These are phyloP conservation scores for Antitrichia curtipendula DNA, from an alignment of 225 moss, liverwort and hornwort genomes.

Conservation along the genomic window DNA sequence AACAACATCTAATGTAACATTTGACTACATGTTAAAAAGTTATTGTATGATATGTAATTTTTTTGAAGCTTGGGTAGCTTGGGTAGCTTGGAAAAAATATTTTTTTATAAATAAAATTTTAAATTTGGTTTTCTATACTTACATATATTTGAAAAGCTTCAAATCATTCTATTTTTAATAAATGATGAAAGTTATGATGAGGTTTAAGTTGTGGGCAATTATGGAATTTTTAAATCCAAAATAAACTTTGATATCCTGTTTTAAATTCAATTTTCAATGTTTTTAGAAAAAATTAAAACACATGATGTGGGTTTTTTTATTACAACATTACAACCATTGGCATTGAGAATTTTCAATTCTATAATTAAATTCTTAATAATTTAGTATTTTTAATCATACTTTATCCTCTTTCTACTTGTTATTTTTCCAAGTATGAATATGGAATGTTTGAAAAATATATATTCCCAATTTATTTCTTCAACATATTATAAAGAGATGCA, in stretches of 20 bases:
- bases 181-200: neutral
- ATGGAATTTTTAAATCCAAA: neutral
- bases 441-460: neutral
- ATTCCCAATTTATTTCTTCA: neutral
- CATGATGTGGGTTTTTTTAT: neutral
- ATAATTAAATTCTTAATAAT: neutral
- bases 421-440: neutral
- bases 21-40: neutral
- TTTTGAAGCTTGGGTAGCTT: neutral
- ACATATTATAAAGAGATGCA: neutral
- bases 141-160: neutral
- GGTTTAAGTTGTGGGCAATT: neutral
- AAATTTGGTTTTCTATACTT: neutral
- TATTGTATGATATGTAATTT: neutral
- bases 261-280: neutral
- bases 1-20: no score
- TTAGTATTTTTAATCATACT: neutral
- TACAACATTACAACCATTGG: neutral
- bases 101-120: no score
- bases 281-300: neutral
- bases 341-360: neutral
- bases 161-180: neutral
- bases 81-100: accelerated
- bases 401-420: neutral
- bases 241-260: neutral